Evolutionary conservation across 768 basidiomycete genomes (phyloP), one percentile per base, ranked within the genome.

Genomic region (Suillus tomentosus): DNA sequence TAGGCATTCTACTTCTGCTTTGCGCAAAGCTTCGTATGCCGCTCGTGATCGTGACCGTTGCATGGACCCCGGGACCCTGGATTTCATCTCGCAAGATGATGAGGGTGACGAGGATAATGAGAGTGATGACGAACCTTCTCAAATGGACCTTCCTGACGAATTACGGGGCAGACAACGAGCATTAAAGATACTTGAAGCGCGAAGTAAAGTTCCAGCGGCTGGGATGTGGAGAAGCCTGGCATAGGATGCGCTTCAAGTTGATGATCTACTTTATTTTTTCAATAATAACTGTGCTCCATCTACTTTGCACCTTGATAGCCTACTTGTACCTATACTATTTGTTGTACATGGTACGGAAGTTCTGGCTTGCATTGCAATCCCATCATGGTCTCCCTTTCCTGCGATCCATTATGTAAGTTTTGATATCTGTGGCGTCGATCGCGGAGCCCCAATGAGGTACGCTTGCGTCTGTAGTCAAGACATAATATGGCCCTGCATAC

Each of bases 211-310:
- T 31, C 91, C 91, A 2, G 83, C 82, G 64, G 83, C 82, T 63
- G 88, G 90, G 43, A 92, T 92, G 90, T 93, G 90, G 90, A 82
- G 90, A 70, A 93, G 91, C 78, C 78, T 93, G 69, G 90, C 87
- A 45, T 82, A 64, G 73, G 63, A 54, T 64, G 67, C 66, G 57
- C 36, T 60, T 67, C 65, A 37, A 36, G 55, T 53, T 57, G 47
- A 50, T 61, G 51, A 54, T 54, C 62, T 76, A 74, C 66, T 64
- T 76, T 71, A 73, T 74, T 79, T 60, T 68, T 73, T 73, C 68
- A 69, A 63, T 71, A 74, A 74, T 72, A 68, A 65, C 69, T 68
- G 70, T 65, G 71, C 70, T 72, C 68, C 68, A 76, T 76, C 71
- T 69, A 36, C 65, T 70, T 69, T 66, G 67, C 69, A 69, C 73